Conservation (phyloP, 1,139 yeast genomes). For the Lodderomyces elongisporus region DNA sequence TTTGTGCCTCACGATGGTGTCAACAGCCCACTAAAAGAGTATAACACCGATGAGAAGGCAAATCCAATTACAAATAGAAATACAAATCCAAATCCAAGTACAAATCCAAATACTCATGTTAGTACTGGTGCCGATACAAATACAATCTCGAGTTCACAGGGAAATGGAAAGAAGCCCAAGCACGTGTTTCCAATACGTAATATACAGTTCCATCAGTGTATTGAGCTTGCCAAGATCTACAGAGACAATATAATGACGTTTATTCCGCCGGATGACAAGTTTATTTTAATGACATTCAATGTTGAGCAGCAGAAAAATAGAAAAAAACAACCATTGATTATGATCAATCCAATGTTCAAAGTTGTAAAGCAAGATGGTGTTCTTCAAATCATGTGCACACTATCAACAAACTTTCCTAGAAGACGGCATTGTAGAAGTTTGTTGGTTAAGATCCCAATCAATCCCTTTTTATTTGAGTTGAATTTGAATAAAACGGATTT, state of each 20-base stretch:
- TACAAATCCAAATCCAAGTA: background rate
- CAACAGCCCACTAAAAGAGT: background rate
- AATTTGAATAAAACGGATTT: constrained; percentile 30
- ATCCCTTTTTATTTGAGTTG: constrained; percentile 30
- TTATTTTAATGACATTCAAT: constrained; percentile 35
- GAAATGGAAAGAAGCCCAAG: background rate
- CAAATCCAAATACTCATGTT: no score
- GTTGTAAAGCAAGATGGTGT: constrained; percentile 18
- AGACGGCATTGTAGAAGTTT: constrained; percentile 32
- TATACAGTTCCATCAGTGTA: constrained; percentile 46
- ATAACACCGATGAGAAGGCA: constrained; percentile 1
- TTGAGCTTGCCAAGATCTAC: constrained; percentile 35
- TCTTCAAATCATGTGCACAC: constrained; percentile 34
- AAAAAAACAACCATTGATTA: constrained; percentile 32
- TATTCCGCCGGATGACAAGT: constrained; percentile 45
- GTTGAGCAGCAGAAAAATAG: constrained; percentile 38
- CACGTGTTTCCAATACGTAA: constrained; percentile 33
- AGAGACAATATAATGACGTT: constrained; percentile 36
- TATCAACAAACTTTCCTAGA: constrained; percentile 32
- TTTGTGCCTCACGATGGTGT: background rate
- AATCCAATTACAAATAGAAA: background rate
- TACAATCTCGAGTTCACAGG: background rate
- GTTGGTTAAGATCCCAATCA: constrained; percentile 31
- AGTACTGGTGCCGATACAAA: no score
- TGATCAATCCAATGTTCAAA: constrained; percentile 34